A percentile compares a stretch with the other conserved stretches of the same genome.
Evolutionary conservation across 2,329 filamentous ascomycete species (phyloP).

Genomic region (Kalmusia sp.): DNA sequence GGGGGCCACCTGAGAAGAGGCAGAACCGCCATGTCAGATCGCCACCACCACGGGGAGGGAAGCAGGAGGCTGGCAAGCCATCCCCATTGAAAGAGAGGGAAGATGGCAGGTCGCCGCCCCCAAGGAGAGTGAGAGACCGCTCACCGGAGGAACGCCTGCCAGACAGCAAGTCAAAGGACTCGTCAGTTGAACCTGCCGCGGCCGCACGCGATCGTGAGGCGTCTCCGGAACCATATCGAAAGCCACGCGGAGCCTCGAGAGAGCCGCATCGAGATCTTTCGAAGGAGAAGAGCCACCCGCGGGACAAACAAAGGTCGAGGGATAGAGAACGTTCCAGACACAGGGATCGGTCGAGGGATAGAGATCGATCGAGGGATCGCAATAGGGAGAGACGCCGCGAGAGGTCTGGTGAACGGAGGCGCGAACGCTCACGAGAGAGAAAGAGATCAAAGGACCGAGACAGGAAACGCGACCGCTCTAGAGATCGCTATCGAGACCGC

Average conservation of each 20-base stretch:
- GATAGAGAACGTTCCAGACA: conserved; percentile 17
- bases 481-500: conserved; percentile 15
- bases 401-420: conserved; percentile 10
- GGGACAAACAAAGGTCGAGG: conserved; percentile 10
- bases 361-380: conserved; percentile 17
- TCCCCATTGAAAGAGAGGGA: not conserved
- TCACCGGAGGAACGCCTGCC: conserved; percentile 16
- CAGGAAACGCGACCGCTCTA: conserved; percentile 18
- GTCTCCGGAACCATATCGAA: conserved; percentile 40
- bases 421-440: conserved; percentile 26
- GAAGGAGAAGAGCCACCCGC: conserved; percentile 6
- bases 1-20: not conserved
- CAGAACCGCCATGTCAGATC: not conserved
- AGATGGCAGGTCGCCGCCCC: not conserved
- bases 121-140: conserved; percentile 9
- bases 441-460: conserved; percentile 26
- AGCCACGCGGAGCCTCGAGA: conserved; percentile 21
- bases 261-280: conserved; percentile 21
- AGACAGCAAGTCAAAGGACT: conserved; percentile 22
- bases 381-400: conserved; percentile 6
- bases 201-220: conserved; percentile 17
- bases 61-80: not conserved
- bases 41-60: conserved; percentile 1
- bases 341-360: not conserved
- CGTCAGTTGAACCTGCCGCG: conserved; percentile 17